These are phyloP conservation scores for Candida dajiaensis DNA, from an alignment of 805 yeast genomes.

Conservation along the genomic window DNA sequence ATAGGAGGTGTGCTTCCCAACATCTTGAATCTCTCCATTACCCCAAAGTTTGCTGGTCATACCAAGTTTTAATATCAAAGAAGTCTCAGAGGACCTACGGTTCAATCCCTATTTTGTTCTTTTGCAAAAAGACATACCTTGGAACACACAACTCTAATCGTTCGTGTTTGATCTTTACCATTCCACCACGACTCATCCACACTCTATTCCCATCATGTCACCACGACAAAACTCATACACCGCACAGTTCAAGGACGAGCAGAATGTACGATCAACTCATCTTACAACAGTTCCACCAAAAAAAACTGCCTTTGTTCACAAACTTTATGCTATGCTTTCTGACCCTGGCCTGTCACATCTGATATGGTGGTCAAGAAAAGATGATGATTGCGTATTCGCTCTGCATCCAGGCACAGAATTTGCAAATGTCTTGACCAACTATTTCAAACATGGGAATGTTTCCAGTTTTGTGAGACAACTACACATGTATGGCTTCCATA, in stretches of 20 bases:
- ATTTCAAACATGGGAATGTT: slow-evolving; percentile 91
- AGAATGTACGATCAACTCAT: neutral
- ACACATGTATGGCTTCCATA: slow-evolving; percentile 96
- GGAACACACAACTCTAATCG: too few relatives aligned
- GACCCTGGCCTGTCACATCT: slow-evolving; percentile 47
- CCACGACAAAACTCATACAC: neutral
- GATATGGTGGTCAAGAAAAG: slow-evolving; percentile 56
- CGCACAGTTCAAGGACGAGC: neutral
- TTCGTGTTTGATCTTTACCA: neutral
- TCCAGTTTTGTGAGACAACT: slow-evolving; percentile 90
- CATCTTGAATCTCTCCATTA: too few relatives aligned
- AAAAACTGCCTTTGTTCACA: slow-evolving; percentile 52
- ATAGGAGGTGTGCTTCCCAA: too few relatives aligned
- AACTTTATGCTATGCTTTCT: slow-evolving; percentile 55
- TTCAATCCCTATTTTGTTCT: too few relatives aligned
- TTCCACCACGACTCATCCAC: neutral
- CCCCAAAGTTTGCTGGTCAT: too few relatives aligned
- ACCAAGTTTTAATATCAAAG: too few relatives aligned
- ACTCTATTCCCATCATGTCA: neutral
- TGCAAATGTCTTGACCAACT: slow-evolving; percentile 54
- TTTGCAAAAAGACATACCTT: too few relatives aligned
- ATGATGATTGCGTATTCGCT: slow-evolving; percentile 49
- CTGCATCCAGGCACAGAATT: slow-evolving; percentile 60
- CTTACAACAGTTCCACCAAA: slow-evolving; percentile 2
- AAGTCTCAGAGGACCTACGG: too few relatives aligned